These are phyloP conservation scores for Plectosphaerella cucumerina DNA, from an alignment of 2,329 filamentous ascomycete species.

Conservation along the genomic window DNA sequence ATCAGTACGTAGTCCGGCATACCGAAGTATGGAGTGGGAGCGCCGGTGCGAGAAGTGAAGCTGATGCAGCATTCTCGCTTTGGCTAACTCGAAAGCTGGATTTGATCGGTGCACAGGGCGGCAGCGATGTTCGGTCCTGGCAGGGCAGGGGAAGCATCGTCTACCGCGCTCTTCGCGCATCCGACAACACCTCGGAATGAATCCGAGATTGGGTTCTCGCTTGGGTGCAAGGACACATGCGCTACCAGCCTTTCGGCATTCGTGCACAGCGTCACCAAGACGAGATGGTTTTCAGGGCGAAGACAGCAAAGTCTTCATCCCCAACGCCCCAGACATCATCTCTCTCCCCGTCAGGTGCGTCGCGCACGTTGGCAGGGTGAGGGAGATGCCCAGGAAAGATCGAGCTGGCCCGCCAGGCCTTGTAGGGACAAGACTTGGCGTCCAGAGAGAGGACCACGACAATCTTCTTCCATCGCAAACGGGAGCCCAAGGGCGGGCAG, in stretches of 20 bases:
- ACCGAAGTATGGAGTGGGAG: constrained; percentile 61
- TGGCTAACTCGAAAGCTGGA: constrained; percentile 77
- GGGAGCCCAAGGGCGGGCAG: constrained; percentile 28
- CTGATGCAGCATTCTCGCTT: constrained; percentile 88
- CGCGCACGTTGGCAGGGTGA: constrained; percentile 44
- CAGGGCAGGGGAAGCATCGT: neutral
- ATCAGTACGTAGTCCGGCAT: constrained; percentile 76
- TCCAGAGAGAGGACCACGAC: constrained; percentile 80
- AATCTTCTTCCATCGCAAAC: constrained; percentile 62
- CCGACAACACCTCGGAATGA: constrained; percentile 66
- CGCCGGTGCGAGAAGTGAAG: constrained; percentile 92
- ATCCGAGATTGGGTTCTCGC: constrained; percentile 50
- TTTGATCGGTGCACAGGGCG: constrained; percentile 73
- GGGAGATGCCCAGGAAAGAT: constrained; percentile 65
- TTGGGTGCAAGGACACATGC: constrained; percentile 25
- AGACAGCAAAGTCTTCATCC: constrained; percentile 60
- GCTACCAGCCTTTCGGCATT: constrained; percentile 21
- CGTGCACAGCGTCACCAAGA: constrained; percentile 28
- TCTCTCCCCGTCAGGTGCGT: constrained; percentile 50
- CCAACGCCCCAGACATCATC: constrained; percentile 70
- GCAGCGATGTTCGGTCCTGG: constrained; percentile 3
- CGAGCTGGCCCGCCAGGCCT: constrained; percentile 65
- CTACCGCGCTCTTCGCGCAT: constrained; percentile 46
- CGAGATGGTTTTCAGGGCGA: constrained; percentile 77
- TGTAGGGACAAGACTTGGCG: constrained; percentile 30